Percentiles rank a stretch among this genome's conserved stretches.
Evolutionary conservation across 495 filamentous ascomycete genomes (phyloP).

Genomic region (Haplographium delicatum): DNA sequence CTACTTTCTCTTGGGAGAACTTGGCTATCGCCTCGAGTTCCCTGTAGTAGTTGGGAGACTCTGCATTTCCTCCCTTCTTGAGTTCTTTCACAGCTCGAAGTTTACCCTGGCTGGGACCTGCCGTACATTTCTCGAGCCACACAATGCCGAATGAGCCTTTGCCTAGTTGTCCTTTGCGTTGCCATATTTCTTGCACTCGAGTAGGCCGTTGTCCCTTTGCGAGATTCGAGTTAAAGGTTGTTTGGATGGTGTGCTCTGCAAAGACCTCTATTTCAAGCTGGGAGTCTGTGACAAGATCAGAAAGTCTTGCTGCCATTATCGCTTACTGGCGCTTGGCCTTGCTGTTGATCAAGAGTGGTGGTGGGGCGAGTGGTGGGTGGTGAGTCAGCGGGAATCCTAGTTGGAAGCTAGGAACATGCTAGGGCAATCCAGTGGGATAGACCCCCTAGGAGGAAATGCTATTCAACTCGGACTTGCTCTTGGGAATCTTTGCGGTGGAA

Average conservation of each 20-base stretch:
- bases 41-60: slow-evolving; percentile 25
- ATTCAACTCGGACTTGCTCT: too few species aligned
- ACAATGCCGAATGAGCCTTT: slow-evolving; percentile 24
- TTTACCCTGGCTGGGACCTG: slow-evolving; percentile 17
- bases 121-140: slow-evolving; percentile 30
- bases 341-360: too few species aligned
- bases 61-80: background rate
- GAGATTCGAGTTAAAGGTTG: background rate
- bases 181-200: slow-evolving; percentile 12
- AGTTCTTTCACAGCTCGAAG: slow-evolving; percentile 31
- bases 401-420: too few species aligned
- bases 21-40: slow-evolving; percentile 40
- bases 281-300: background rate
- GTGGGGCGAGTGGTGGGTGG: too few species aligned
- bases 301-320: background rate
- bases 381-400: too few species aligned
- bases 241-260: background rate
- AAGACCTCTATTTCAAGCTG: background rate
- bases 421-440: too few species aligned
- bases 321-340: background rate
- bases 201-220: background rate
- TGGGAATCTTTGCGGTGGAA: too few species aligned
- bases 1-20: slow-evolving; percentile 33
- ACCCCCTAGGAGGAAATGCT: too few species aligned
- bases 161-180: background rate